Evolutionary conservation across 1,284 basidiomycete species (phyloP), one percentile per base, ranked within the genome.

Genomic region (Apiotrichum montevideense): DNA sequence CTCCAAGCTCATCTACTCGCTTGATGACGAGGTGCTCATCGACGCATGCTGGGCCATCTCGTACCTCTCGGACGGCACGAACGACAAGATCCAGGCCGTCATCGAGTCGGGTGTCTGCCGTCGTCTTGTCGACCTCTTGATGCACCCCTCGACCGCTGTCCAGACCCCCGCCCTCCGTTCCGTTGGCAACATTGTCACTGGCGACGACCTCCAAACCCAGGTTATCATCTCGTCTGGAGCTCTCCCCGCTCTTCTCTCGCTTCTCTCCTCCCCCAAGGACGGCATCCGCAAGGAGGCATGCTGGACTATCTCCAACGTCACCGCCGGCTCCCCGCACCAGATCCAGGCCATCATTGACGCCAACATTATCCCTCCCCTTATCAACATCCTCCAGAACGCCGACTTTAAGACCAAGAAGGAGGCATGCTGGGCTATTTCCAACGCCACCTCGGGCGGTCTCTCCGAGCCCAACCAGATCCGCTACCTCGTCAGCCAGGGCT

Each of bases 31-130:
- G 79, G 96, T 98, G 62, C 81, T 99, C 69, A 99, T 98, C 73
- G 96, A 99, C 76, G 96, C 96, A 35, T 99, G 96, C 82, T 99
- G 96, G 96, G 96, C 96, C 46, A 96, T 99, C 76, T 98, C 94
- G 34, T 99, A 99, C 79, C 87, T 99, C 39, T 98, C 96, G 2
- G 96, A 98, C 75, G 96, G 96, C 46, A 92, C 94, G 50, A 98
- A 97, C 75, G 96, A 99, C 79, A 99, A 99, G 82, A 99, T 99
- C 63, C 96, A 99, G 77, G 95, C 95, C 42, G 96, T 98, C 62
- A 98, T 99, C 69, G 96, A 98, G 79, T 91, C 90, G 15, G 96
- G 96, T 54, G 94, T 98, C 57, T 96, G 93, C 80, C 86, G 96
- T 76, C 87, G 96, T 69, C 85, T 99, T 62, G 96, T 99, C 39